Evolutionary conservation across 345 rosid genomes (phyloP).

Genomic region (Syzygium oleosum): DNA sequence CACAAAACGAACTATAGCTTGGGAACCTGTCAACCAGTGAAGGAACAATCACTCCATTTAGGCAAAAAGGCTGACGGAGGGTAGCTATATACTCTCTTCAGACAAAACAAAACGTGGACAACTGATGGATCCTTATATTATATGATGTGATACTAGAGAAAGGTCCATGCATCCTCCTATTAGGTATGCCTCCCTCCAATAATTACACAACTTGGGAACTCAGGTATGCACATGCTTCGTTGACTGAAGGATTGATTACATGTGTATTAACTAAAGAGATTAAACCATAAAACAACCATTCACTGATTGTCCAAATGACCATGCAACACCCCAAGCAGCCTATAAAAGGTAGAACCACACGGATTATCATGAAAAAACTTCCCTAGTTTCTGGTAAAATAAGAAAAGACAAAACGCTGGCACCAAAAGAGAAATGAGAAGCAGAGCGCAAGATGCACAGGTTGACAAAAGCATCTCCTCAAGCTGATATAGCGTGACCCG

Average conservation of each 20-base stretch:
- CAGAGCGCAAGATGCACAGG: background rate
- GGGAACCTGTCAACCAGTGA: constrained; percentile 55
- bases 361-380: background rate
- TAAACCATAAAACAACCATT: background rate
- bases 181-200: background rate
- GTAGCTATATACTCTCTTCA: background rate
- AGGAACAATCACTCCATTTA: background rate
- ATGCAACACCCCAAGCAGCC: background rate
- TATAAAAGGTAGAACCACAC: background rate
- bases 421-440: background rate
- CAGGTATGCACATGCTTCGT: background rate
- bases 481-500: background rate
- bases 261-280: background rate
- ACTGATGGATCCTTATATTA: background rate
- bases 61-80: background rate
- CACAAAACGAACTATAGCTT: constrained; percentile 73
- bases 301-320: background rate
- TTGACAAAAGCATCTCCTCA: background rate
- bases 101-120: background rate
- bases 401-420: background rate
- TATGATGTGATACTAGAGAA: background rate
- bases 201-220: background rate
- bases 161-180: background rate
- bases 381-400: no score
- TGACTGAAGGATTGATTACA: background rate